phyloP scores from a whole-genome alignment of 306 rosid genomes.

The Corylus americana region DNA sequence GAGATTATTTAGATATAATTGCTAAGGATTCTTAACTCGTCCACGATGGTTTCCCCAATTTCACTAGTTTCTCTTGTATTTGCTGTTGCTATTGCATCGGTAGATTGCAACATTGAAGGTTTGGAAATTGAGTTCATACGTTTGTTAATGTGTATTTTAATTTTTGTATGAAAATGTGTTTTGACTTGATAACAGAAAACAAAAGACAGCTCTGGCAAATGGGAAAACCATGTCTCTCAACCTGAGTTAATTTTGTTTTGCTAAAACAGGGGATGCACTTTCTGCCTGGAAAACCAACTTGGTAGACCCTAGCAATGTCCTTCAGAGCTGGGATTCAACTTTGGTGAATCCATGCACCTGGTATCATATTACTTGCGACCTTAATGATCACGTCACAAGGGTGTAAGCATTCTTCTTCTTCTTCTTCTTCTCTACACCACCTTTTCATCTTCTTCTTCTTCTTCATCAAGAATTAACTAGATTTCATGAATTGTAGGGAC shows the following conservation, averaged over 20 bases:
- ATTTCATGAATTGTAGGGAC: slow-evolving; percentile 24
- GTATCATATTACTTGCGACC: slow-evolving; percentile 29
- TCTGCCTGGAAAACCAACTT: slow-evolving; percentile 20
- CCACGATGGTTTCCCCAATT: slow-evolving; percentile 10
- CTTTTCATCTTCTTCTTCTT: neutral
- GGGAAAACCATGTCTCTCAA: neutral
- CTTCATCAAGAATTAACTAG: neutral
- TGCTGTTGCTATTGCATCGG: slow-evolving; percentile 27
- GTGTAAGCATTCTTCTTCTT: slow-evolving; percentile 21
- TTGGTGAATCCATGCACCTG: slow-evolving; percentile 34
- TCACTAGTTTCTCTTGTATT: slow-evolving; percentile 5
- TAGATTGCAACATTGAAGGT: slow-evolving; percentile 34
- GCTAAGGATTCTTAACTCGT: neutral
- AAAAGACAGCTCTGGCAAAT: too few species aligned
- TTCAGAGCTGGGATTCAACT: slow-evolving; percentile 38
- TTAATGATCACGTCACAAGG: slow-evolving; percentile 2
- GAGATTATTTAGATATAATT: neutral
- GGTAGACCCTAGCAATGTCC: slow-evolving; percentile 28
- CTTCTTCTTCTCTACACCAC: too few species aligned
- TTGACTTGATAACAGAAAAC: too few species aligned
- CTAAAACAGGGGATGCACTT: slow-evolving; percentile 25
- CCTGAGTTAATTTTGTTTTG: neutral
- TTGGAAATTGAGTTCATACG: neutral
- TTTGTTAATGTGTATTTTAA: too few species aligned
- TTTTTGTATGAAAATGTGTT: too few species aligned